These are phyloP conservation scores for Anaeromyces robustus DNA, from an alignment of 192 early-diverging fungal genomes.

Conservation along the genomic window DNA sequence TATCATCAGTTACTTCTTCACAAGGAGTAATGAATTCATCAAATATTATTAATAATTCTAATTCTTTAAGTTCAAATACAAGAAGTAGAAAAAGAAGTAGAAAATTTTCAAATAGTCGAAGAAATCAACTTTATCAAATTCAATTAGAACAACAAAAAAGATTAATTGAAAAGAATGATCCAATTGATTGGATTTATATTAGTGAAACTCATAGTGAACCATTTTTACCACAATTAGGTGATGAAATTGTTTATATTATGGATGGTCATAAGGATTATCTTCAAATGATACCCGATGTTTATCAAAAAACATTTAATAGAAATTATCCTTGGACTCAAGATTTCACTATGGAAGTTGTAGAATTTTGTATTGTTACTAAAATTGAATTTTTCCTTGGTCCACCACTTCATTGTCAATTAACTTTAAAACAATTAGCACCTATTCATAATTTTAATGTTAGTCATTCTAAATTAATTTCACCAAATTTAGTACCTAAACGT, in stretches of 20 bases:
- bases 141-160: not conserved
- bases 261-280: constrained; percentile 45
- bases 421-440: not conserved
- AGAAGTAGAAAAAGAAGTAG: too few species aligned
- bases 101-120: not conserved
- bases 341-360: not conserved
- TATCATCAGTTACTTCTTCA: not conserved
- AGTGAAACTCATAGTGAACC: constrained; percentile 10
- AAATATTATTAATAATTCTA: too few species aligned
- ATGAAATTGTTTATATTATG: constrained; percentile 31
- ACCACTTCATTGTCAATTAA: not conserved
- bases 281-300: constrained; percentile 10
- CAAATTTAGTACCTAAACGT: not conserved
- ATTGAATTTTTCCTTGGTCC: not conserved
- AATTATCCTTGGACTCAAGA: not conserved
- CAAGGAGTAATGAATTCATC: too few species aligned
- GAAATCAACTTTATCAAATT: not conserved
- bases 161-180: not conserved
- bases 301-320: not conserved
- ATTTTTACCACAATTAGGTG: constrained; percentile 46
- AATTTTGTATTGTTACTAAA: not conserved
- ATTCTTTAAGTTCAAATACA: too few species aligned
- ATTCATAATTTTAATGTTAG: not conserved
- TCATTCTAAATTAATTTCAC: not conserved
- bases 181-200: not conserved